Base-by-base conservation (phyloP, 345 rosid genomes). In the Salix udensis region DNA sequence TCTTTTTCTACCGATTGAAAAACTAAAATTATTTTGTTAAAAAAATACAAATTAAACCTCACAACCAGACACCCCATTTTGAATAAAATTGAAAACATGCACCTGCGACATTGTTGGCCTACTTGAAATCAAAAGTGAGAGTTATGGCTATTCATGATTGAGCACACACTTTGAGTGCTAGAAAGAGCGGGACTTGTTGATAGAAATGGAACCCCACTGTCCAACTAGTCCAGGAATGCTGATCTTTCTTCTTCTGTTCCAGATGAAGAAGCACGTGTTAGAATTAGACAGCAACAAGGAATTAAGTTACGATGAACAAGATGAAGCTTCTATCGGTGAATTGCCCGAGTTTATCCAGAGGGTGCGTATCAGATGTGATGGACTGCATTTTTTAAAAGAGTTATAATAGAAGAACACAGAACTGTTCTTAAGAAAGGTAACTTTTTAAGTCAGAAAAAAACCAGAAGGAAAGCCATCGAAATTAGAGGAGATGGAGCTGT, bases 341-440 rank as follows among this genome's bases (percentile, higher is more conserved):
- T 79, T 90, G 79, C 84, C 87, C 48, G 83, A 87, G 60, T 91
- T 89, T 72, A 87, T 87, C 60, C 87, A 91, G 80, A 85, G 90
- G 82, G 89, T 94, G 0, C 37, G 37, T 0, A 60, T 34, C 86
- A 2, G 89, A 87, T 86, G 89, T 88, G 44, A 84, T 92, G 88
- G 95, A 94, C 84, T 73, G 76, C 74, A 95, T 92, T 80, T 34
- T 85, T 91, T 78, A 88, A 85, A 81, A 91, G 95, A 82, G 93
- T 87, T 80, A 78, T 85, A 73, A 73, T 88, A 74, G 97, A 95
- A 4, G 97, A 92, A 85, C 86, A 88, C 62, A 94, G 91, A 88
- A 83, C 92, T 72, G 87, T 85, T 30, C 50, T 80, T 71, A 92
- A 92, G 78, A 92, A 90, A 82, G 93, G 92, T 88, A 42, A 81